phyloP scores from a whole-genome alignment of 495 filamentous ascomycete genomes.

The Parachaetomium inaequale region DNA sequence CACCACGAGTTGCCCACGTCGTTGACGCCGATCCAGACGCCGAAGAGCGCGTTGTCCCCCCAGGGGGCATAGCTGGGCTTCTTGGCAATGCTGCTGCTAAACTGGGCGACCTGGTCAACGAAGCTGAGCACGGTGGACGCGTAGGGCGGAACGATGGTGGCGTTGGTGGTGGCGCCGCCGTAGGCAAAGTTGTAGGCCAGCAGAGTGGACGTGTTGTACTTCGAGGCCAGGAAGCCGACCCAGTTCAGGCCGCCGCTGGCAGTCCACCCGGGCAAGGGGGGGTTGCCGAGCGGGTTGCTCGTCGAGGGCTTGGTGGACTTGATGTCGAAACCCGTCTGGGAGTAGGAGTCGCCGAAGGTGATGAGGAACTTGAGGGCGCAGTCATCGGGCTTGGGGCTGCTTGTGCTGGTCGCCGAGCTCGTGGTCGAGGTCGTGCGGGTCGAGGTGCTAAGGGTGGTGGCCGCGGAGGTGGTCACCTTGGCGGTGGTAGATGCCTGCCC shows the following conservation, averaged over 20 bases:
- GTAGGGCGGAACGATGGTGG: conserved; percentile 49
- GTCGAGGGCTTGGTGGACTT: conserved; percentile 56
- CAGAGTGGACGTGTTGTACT: conserved; percentile 57
- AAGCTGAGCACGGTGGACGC: conserved; percentile 52
- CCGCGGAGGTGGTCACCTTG: not conserved
- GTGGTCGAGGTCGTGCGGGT: conserved; percentile 2
- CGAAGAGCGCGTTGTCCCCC: conserved; percentile 61
- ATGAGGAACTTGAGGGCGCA: conserved; percentile 32
- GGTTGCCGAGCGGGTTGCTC: conserved; percentile 74
- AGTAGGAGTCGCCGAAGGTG: conserved; percentile 51
- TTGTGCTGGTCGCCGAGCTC: conserved; percentile 3
- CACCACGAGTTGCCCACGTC: conserved; percentile 67
- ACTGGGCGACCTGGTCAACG: conserved; percentile 55
- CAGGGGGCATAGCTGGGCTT: conserved; percentile 49
- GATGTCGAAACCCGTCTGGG: conserved; percentile 61
- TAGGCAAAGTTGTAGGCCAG: conserved; percentile 68
- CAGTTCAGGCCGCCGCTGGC: conserved; percentile 62
- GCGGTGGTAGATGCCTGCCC: conserved; percentile 2
- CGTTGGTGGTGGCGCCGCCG: conserved; percentile 66
- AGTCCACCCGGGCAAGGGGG: conserved; percentile 58
- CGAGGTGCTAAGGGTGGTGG: conserved; percentile 1
- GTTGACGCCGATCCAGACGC: conserved; percentile 76
- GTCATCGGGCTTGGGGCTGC: not conserved
- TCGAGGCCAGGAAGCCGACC: conserved; percentile 61
- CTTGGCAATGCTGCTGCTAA: conserved; percentile 37